phyloP scores from a whole-genome alignment of 257 asterid genomes.

The Haberlea rhodopensis region DNA sequence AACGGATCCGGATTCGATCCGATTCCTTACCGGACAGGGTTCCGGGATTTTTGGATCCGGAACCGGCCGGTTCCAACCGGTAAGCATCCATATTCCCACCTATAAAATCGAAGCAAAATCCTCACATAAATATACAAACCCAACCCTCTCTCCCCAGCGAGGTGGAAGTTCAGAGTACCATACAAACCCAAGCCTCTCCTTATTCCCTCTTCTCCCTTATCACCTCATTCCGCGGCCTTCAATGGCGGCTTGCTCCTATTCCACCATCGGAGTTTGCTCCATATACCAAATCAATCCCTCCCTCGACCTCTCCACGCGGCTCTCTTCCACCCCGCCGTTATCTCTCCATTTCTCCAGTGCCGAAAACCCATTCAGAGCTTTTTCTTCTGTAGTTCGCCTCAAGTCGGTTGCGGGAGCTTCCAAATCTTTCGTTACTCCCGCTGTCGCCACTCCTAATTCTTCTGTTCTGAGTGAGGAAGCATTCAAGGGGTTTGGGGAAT shows the following conservation, averaged over 20 bases:
- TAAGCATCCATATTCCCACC: too few species aligned
- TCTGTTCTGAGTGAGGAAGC: constrained; percentile 84
- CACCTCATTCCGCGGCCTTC: too few species aligned
- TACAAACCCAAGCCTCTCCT: constrained; percentile 35
- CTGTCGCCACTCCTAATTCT: constrained; percentile 67
- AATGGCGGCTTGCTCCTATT: constrained; percentile 56
- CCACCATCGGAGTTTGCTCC: constrained; percentile 58
- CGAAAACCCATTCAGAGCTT: constrained; percentile 35
- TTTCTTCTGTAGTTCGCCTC: constrained; percentile 25
- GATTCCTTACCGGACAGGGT: too few species aligned
- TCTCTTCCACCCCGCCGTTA: constrained; percentile 36
- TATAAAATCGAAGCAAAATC: too few species aligned
- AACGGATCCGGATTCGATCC: too few species aligned
- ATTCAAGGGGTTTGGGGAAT: constrained; percentile 70
- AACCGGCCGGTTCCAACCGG: too few species aligned
- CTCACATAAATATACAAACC: constrained; percentile 1
- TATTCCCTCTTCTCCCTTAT: constrained; percentile 25
- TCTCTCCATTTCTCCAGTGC: constrained; percentile 48
- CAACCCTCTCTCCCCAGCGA: constrained; percentile 15
- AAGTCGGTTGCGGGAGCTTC: constrained; percentile 5
- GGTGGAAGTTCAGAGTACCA: constrained; percentile 55
- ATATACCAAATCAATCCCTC: constrained; percentile 55
- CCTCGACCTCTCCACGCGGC: constrained; percentile 38
- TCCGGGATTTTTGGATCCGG: too few species aligned
- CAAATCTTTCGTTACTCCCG: constrained; percentile 50